Base-by-base conservation (phyloP, 2,329 filamentous ascomycete genomes). In the Cercospora beticola region DNA sequence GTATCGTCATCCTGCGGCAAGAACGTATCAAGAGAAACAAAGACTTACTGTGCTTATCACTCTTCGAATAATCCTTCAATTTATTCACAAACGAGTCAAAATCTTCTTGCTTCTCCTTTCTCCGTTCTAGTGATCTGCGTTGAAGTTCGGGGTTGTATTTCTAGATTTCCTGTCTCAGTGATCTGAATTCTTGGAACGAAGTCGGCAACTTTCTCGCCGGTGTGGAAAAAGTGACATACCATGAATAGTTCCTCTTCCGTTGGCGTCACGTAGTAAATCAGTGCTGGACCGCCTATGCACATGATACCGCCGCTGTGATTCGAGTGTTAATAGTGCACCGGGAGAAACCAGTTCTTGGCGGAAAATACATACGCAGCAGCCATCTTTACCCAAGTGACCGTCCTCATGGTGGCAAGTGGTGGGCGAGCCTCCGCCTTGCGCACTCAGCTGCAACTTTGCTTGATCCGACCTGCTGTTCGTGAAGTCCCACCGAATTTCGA, bases 111-210 rank as follows among this genome's bases (percentile, higher is more conserved):
- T 87, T 87, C 78, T 91, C 88, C 67, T 90, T 85, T 18, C 93
- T 87, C 68, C 89, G 87, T 80, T 94, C 93, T n/a, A 97, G 83
- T 70, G 92, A 93, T 77, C 91, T 88, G 80, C 92, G 92, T 78
- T 95, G 92, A n/a, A 99, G 86, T 36, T 98, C 95, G 0, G 94
- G 94, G 80, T 94, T 98, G 83, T 98, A 98, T 81, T 86, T 89
- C 83, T 92, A 6, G 28, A 8, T 1, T 3, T 30, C 14, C 31
- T 2, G 14, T 58, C 9, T 30, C 26, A 26, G 26, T 14, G 5
- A 18, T 5, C 7, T 10, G 26, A 10, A 10, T 30, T 58, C 26
- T 16, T 58, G 21, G 10, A 7, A 52, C 21, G 21, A 23, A 18
- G 21, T 12, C 46, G 18, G 46, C 46, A 52, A 52, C 16, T 49